phyloP scores from a whole-genome alignment of 768 basidiomycete genomes.

The Termitomyces eurrhizus region DNA sequence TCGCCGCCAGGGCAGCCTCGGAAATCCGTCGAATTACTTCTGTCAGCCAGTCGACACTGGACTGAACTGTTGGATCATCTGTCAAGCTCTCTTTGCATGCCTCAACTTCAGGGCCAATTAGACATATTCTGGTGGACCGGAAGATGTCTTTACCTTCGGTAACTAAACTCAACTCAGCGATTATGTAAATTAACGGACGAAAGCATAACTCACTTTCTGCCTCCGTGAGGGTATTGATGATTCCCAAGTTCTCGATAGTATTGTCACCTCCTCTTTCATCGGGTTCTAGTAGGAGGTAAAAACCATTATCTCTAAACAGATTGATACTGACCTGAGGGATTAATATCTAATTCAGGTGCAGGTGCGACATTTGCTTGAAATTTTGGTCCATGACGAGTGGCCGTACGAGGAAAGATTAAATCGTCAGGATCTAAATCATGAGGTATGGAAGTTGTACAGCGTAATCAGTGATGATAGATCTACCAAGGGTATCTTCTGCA shows the following conservation, averaged over 20 bases:
- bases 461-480: conserved; percentile 19
- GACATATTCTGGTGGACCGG: not conserved
- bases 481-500: conserved; percentile 88
- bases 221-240: conserved; percentile 59
- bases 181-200: conserved; percentile 17
- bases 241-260: conserved; percentile 70
- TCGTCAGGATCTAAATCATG: conserved; percentile 83
- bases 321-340: conserved; percentile 32
- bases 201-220: conserved; percentile 55
- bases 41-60: conserved; percentile 77
- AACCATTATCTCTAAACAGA: not conserved
- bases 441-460: conserved; percentile 9
- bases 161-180: conserved; percentile 33
- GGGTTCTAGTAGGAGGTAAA: conserved; percentile 33
- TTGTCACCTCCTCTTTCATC: conserved; percentile 67
- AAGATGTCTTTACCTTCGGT: conserved; percentile 44
- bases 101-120: conserved; percentile 48
- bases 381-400: conserved; percentile 85
- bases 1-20: conserved; percentile 55
- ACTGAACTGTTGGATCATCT: conserved; percentile 45
- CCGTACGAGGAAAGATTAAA: conserved; percentile 91
- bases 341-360: conserved; percentile 37
- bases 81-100: conserved; percentile 56
- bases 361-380: conserved; percentile 68
- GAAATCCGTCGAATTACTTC: conserved; percentile 73